Evolutionary conservation across 305 asterid genomes (phyloP).

Genomic region (Salvia sclarea): DNA sequence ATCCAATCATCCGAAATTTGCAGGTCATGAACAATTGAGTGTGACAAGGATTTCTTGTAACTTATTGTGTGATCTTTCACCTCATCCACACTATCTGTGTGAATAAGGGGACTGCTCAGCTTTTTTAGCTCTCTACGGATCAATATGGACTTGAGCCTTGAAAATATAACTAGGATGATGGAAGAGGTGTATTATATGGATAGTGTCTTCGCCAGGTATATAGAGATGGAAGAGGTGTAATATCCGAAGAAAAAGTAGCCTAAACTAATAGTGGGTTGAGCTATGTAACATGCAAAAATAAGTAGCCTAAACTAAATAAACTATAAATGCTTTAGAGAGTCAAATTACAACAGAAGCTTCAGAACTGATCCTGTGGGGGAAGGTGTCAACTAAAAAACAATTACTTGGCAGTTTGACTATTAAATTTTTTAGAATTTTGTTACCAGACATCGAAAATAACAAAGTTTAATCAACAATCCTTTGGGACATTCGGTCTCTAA

Average conservation of each 20-base stretch:
- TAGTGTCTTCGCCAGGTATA: conserved; percentile 14
- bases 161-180: too few species aligned
- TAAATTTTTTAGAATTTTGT: not conserved
- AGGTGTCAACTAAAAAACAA: not conserved
- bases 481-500: conserved; percentile 1
- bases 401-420: not conserved
- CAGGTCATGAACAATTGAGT: not conserved
- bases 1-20: not conserved
- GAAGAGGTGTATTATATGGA: too few species aligned
- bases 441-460: not conserved
- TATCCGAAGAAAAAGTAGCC: too few species aligned
- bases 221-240: not conserved
- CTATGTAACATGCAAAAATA: not conserved
- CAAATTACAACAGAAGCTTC: not conserved
- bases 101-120: not conserved
- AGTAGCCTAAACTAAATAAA: not conserved
- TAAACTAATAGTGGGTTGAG: not conserved
- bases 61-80: not conserved
- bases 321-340: not conserved
- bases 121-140: conserved; percentile 6
- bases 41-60: not conserved
- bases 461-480: not conserved
- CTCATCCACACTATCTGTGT: not conserved
- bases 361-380: not conserved
- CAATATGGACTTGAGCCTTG: not conserved